Base-by-base conservation (phyloP, 306 rosid genomes). In the Cucurbita argyrosperma region DNA sequence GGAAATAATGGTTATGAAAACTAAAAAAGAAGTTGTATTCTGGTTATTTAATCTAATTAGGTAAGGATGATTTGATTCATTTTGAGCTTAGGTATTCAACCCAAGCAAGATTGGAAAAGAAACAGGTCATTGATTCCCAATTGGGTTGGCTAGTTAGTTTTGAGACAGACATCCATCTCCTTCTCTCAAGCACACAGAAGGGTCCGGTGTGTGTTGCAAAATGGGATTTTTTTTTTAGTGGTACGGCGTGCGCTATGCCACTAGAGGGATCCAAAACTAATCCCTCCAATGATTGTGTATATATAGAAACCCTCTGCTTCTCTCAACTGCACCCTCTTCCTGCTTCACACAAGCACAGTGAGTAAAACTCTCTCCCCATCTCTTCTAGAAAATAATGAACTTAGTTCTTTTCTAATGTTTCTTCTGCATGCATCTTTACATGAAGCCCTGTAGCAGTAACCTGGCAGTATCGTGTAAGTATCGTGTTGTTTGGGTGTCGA, bases 401-500 rank as follows among this genome's bases (percentile, higher is more conserved):
- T 2, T 30, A 0, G 23, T 30, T 30, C 35, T 30, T 30, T 30
- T 30, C 35, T 30, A 30, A 30, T 30, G 61, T 19, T 56, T 21
- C 16, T 10, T 30, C 42, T 23, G 8, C 26, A 30, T 30, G 35
- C 35, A 30, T 30, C 35, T 30, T 30, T 30, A 30, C 35, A 30
- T 30, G 35, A 30, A 30, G 35, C 35, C 21, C 21, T 19, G 21
- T 19, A 19, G 21, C 21, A 19, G 21, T 19, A 19, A 19, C 21
- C 21, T 19, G 21, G 21, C 21, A 19, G 21, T 19, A 19, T 19
- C 21, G 21, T 19, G 21, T 19, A 19, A 19, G 21, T 19, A 19
- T 19, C 21, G 21, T 71, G 30, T 88, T 16, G 42, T 71, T 74
- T 88, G 91, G 96, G 38, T 76, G 2, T 82, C 84, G 54, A 78